Evolutionary conservation across 192 early-diverging fungal genomes (phyloP).

Genomic region (Cladochytrium replicatum): DNA sequence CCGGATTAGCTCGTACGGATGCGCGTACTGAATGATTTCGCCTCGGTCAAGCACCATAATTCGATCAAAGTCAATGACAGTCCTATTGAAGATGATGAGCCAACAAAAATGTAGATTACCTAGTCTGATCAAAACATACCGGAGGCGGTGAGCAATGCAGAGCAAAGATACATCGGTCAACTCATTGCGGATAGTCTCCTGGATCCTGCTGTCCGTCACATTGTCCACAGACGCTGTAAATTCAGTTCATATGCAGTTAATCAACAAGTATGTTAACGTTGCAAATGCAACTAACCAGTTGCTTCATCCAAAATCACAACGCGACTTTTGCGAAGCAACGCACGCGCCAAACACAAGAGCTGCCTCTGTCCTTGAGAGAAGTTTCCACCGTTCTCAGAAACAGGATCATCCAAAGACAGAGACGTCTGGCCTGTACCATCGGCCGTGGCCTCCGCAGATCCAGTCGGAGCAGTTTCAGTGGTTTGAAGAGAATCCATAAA

Average conservation of each 20-base stretch:
- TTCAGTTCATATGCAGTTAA: conserved; percentile 13
- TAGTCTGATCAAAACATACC: conserved; percentile 11
- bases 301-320: conserved; percentile 81
- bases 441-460: conserved; percentile 11
- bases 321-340: conserved; percentile 52
- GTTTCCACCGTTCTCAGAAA: conserved; percentile 52
- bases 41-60: conserved; percentile 72
- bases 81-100: no score
- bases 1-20: conserved; percentile 55
- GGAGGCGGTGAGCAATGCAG: conserved; percentile 76
- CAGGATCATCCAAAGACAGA: conserved; percentile 14
- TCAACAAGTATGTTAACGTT: no score
- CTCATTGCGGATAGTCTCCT: conserved; percentile 68
- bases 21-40: conserved; percentile 49
- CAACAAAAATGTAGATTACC: no score
- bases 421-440: conserved; percentile 33
- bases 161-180: conserved; percentile 63
- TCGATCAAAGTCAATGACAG: conserved; percentile 63
- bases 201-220: conserved; percentile 80
- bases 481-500: conserved; percentile 42
- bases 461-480: conserved; percentile 17
- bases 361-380: conserved; percentile 69
- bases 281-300: no score
- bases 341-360: conserved; percentile 49
- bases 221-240: conserved; percentile 86